Conservation (phyloP, 140 eudicot species). For the Cichorium intybus region DNA sequence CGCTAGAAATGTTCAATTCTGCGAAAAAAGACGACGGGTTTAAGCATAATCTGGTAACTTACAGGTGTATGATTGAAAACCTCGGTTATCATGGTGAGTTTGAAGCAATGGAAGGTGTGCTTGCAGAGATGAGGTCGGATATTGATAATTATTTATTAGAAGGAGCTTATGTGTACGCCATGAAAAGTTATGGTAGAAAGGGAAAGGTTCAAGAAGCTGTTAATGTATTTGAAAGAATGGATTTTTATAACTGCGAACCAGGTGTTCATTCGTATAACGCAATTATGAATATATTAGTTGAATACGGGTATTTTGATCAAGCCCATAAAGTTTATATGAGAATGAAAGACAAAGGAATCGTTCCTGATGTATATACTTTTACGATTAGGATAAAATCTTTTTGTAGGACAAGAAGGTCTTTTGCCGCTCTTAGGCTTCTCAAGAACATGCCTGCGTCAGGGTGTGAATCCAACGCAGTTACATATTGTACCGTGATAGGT, state of each 20-base stretch:
- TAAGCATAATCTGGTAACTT: conserved; percentile 60
- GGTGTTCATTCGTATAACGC: conserved; percentile 68
- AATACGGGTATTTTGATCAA: conserved; percentile 60
- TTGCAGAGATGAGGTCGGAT: conserved; percentile 59
- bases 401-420: conserved; percentile 66
- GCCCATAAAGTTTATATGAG: conserved; percentile 92
- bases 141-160: conserved; percentile 60
- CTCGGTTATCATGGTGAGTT: conserved; percentile 77
- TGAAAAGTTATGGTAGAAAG: conserved; percentile 77
- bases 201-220: conserved; percentile 86
- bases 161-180: conserved; percentile 70
- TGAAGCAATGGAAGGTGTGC: conserved; percentile 67
- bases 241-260: conserved; percentile 72
- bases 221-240: conserved; percentile 87
- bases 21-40: conserved; percentile 69
- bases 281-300: conserved; percentile 85
- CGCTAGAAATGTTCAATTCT: conserved; percentile 74
- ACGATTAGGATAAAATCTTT: conserved; percentile 87
- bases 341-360: conserved; percentile 65
- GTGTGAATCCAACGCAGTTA: conserved; percentile 66
- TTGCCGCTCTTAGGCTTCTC: conserved; percentile 81
- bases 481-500: conserved; percentile 78
- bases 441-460: conserved; percentile 65
- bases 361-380: conserved; percentile 77
- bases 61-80: conserved; percentile 73